Conservation (phyloP, 352 stramenopile genomes). For the Globisporangium recalcitrans region DNA sequence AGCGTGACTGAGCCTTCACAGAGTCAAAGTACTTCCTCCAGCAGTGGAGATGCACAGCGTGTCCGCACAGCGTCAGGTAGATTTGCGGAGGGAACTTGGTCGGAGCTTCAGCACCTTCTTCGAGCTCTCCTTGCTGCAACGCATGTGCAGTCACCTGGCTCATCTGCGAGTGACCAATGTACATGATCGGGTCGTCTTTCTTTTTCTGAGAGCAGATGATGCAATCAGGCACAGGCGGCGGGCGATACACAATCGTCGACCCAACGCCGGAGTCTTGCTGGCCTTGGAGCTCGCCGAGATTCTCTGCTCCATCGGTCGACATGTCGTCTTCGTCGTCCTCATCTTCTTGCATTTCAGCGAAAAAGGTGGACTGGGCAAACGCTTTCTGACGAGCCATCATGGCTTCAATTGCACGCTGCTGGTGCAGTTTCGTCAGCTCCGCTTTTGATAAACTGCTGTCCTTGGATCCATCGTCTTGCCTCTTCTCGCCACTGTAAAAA, state of each 20-base stretch:
- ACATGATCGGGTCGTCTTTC: constrained; percentile 80
- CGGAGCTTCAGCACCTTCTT: constrained; percentile 16
- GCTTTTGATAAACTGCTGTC: constrained; percentile 66
- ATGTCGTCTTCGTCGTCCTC: constrained; percentile 51
- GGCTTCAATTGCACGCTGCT: constrained; percentile 77
- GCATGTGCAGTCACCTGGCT: constrained; percentile 55
- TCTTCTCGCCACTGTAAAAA: constrained; percentile 63
- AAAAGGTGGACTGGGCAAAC: constrained; percentile 65
- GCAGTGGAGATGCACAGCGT: constrained; percentile 87
- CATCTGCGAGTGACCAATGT: constrained; percentile 77
- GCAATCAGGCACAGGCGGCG: constrained; percentile 63
- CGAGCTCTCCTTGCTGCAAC: constrained; percentile 34
- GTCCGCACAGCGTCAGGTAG: constrained; percentile 82
- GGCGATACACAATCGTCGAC: constrained; percentile 54
- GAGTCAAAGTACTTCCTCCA: constrained; percentile 89
- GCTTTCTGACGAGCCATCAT: constrained; percentile 80
- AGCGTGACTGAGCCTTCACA: constrained; percentile 62
- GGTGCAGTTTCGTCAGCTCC: constrained; percentile 70
- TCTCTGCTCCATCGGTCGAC: constrained; percentile 12
- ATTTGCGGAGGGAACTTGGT: constrained; percentile 50
- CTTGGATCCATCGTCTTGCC: constrained; percentile 37
- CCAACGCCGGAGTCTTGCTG: constrained; percentile 5
- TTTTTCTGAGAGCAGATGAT: constrained; percentile 86
- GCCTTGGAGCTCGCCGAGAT: constrained; percentile 6
- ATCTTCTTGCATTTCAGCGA: constrained; percentile 67